Percentiles rank a stretch among this genome's conserved stretches.
These are phyloP conservation scores for Tolypocladium guangdongense DNA, from an alignment of 2,329 filamentous ascomycete genomes.

Conservation along the genomic window DNA sequence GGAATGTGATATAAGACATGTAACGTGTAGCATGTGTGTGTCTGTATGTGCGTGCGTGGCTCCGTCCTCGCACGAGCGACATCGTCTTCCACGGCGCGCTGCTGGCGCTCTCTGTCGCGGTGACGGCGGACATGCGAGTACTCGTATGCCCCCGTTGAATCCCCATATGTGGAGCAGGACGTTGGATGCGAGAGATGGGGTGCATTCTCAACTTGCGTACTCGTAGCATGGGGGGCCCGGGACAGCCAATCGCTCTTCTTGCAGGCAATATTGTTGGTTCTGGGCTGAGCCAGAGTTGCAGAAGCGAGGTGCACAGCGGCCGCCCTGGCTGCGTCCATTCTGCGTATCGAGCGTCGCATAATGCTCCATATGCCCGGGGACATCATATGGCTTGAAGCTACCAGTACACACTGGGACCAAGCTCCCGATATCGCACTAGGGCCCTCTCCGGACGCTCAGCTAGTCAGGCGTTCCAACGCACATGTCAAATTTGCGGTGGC, in stretches of 20 bases:
- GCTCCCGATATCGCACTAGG: neutral
- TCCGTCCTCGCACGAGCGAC: neutral
- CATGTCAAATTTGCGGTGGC: neutral
- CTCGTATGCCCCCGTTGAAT: neutral
- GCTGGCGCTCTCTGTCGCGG: neutral
- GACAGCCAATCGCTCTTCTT: neutral
- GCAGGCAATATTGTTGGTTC: neutral
- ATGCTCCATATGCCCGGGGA: neutral
- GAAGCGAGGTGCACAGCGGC: neutral
- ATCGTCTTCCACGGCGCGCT: neutral
- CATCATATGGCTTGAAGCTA: neutral
- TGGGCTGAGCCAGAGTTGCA: neutral
- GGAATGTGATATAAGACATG: neutral
- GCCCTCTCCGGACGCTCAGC: neutral
- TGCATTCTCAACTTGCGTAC: neutral
- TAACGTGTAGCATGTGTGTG: neutral
- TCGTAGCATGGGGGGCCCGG: neutral
- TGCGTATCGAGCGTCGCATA: neutral
- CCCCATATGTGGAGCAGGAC: neutral
- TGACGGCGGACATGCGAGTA: neutral
- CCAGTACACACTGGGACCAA: neutral
- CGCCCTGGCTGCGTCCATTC: neutral
- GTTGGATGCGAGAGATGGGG: neutral
- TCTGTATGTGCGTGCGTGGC: neutral
- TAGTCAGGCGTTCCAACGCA: neutral